Conservation (phyloP, 2,329 filamentous ascomycete species). For the Orbilia oligospora region DNA sequence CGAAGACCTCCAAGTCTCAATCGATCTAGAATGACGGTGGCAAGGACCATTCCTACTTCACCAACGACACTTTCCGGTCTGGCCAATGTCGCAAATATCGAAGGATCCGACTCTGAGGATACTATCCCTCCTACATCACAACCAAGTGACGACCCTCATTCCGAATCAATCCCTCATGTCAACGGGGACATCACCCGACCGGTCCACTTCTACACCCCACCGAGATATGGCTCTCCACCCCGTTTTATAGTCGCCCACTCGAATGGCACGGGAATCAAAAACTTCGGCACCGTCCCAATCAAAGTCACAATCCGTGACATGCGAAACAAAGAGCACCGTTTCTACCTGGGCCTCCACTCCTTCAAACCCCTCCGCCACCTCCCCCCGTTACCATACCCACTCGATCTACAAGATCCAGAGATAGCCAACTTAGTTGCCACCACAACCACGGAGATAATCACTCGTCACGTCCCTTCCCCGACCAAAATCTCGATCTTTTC, state of each 20-base stretch:
- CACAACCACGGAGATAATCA: conserved; percentile 15
- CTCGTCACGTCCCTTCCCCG: conserved; percentile 27
- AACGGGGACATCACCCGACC: conserved; percentile 31
- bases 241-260: conserved; percentile 44
- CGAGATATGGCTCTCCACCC: conserved; percentile 47
- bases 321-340: conserved; percentile 53
- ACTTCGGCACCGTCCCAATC: conserved; percentile 42
- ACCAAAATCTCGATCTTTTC: conserved; percentile 43
- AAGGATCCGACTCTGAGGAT: too few relatives aligned
- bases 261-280: conserved; percentile 49
- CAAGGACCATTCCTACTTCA: too few relatives aligned
- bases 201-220: conserved; percentile 38
- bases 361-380: conserved; percentile 50
- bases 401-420: conserved; percentile 24
- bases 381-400: conserved; percentile 23
- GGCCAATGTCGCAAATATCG: too few relatives aligned
- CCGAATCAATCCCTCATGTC: neutral
- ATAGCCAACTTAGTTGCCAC: neutral
- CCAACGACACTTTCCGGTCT: too few relatives aligned
- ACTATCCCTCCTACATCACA: too few relatives aligned
- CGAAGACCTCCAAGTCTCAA: too few relatives aligned
- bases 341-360: conserved; percentile 50
- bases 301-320: conserved; percentile 42
- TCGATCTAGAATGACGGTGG: too few relatives aligned
- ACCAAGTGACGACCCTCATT: too few relatives aligned